phyloP scores from a whole-genome alignment of 2,329 filamentous ascomycete species.

The Pyricularia grisea region DNA sequence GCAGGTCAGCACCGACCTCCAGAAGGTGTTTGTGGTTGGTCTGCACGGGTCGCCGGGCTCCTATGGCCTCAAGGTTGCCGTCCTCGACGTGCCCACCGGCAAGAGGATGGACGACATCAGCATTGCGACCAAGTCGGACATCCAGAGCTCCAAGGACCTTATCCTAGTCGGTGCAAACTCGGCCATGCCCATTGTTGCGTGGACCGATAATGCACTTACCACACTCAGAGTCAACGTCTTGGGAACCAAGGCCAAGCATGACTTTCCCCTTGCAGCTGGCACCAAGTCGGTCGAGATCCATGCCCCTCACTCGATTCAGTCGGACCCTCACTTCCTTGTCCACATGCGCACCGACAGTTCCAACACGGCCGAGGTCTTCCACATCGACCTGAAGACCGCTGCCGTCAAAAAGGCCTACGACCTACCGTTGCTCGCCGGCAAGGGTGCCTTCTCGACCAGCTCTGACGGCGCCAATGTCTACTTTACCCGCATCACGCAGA shows the following conservation, averaged over 20 bases:
- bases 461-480: constrained; percentile 74
- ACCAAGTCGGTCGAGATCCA: constrained; percentile 55
- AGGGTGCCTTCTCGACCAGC: constrained; percentile 71
- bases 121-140: constrained; percentile 61
- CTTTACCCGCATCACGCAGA: constrained; percentile 72
- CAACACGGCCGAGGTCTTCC: constrained; percentile 80
- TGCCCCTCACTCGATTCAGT: constrained; percentile 62
- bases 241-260: constrained; percentile 46
- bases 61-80: constrained; percentile 67
- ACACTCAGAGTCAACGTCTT: constrained; percentile 65
- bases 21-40: constrained; percentile 68
- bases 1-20: constrained; percentile 61
- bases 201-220: constrained; percentile 55
- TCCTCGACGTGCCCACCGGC: constrained; percentile 65
- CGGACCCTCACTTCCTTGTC: constrained; percentile 74
- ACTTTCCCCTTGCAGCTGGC: constrained; percentile 38
- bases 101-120: constrained; percentile 61
- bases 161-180: constrained; percentile 70
- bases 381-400: constrained; percentile 63
- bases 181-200: constrained; percentile 64
- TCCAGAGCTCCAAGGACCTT: constrained; percentile 54
- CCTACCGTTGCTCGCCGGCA: constrained; percentile 60
- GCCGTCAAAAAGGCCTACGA: constrained; percentile 70
- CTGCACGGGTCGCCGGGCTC: constrained; percentile 61
- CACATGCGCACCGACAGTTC: constrained; percentile 62